phyloP scores from a whole-genome alignment of 345 rosid species.

The sweet orange (Citrus sinensis) region DNA sequence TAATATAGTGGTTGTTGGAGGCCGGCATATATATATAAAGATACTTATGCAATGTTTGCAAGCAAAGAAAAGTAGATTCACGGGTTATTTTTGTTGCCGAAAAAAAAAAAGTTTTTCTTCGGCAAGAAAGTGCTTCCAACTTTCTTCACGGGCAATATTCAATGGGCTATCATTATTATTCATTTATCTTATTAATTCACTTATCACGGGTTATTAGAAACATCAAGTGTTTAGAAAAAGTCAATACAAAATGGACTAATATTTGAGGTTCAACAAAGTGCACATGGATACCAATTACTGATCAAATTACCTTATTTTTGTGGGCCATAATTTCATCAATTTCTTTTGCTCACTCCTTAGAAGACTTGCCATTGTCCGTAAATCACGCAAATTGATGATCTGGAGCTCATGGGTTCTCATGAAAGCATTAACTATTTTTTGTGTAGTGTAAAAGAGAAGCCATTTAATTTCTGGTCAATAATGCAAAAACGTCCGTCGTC shows the following conservation, averaged over 20 bases:
- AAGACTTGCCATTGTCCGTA: slow-evolving; percentile 6
- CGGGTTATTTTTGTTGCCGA: background rate
- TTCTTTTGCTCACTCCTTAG: background rate
- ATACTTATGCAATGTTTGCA: slow-evolving; percentile 17
- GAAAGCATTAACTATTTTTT: background rate
- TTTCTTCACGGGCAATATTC: background rate
- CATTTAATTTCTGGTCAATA: background rate
- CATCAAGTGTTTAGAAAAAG: background rate
- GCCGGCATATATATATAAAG: slow-evolving; percentile 14
- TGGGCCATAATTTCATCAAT: slow-evolving; percentile 16
- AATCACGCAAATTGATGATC: slow-evolving; percentile 17
- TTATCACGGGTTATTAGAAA: slow-evolving; percentile 4
- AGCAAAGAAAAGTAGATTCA: slow-evolving; percentile 15
- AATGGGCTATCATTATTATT: background rate
- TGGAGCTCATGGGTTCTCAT: background rate
- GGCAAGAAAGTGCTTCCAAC: background rate
- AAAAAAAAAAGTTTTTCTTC: background rate
- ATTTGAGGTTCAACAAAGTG: slow-evolving; percentile 6
- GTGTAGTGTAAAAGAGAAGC: background rate
- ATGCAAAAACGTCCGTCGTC: background rate
- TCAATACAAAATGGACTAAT: background rate
- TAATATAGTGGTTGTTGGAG: slow-evolving; percentile 25
- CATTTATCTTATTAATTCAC: background rate
- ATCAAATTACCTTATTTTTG: background rate
- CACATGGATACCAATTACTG: slow-evolving; percentile 16